Evolutionary conservation across 116 monocot genomes (phyloP), one percentile per base, ranked within the genome.

Genomic region (Posidonia oceanica): DNA sequence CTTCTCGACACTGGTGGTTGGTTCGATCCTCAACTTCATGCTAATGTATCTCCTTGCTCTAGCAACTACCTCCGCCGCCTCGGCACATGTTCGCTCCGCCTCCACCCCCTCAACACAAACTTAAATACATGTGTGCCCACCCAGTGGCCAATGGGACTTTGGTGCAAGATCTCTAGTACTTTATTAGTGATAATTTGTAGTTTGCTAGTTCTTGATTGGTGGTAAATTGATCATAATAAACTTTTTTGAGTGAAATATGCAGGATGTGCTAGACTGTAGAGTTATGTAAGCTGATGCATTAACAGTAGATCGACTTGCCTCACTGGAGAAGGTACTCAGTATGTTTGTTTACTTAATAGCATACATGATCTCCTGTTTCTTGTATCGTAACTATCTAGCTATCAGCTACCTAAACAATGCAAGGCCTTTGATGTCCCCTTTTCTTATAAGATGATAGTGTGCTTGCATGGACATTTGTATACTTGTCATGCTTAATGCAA

Each of bases 251-350:
- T 29, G 71, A 62, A 72, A 68, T 51, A 75, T 79, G 17, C 72
- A 94, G 94, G 90, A 85, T 75, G 76, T 95, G 72, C 72, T 95
- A 78, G 95, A 95, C 60, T 91, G 88, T 81, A 91, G 95, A 66
- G 88, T 91, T 54, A 91, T 95, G 64, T 91, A 95, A 81, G 88
- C 83, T 75, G 95, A 96, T 85, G 91, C 95, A 36, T 72, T 96
- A 75, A 95, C 95, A 58, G 94, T 96, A 22, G 95, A 96, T 63
- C 82, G 88, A 13, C 85, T 96, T 72, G 91, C 88, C 39, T 96
- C 95, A 21, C 70, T 96, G 71, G 83, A 95, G 68, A 95, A 91
- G 88, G 95, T 96, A 68, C n/a, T 44, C 4, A 40, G 41, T 51
- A 21, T 51, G 6, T 67, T 67, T 29, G 64, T 39, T 60, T 22